These are phyloP conservation scores for Przewalskia tangutica DNA, from an alignment of 257 asterid species.

Conservation along the genomic window DNA sequence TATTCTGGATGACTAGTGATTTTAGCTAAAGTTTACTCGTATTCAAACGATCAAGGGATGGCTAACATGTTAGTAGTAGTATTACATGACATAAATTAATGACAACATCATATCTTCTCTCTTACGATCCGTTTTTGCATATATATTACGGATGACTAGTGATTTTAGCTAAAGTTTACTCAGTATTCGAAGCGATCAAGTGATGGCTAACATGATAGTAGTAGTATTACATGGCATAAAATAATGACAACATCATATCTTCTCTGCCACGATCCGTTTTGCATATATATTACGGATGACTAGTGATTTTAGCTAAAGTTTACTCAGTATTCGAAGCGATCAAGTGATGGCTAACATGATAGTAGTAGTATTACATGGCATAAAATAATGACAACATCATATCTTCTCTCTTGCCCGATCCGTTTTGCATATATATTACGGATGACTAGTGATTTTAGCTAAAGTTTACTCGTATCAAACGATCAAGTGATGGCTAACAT, in stretches of 20 bases:
- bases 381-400: background rate
- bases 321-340: slow-evolving; percentile 35
- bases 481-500: no score
- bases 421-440: background rate
- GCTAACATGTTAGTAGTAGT: background rate
- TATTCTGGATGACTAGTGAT: background rate
- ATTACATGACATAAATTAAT: background rate
- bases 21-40: slow-evolving; percentile 30
- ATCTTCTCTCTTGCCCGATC: background rate
- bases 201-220: no score
- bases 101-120: background rate
- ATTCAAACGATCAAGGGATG: no score
- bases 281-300: background rate
- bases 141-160: background rate
- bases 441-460: background rate
- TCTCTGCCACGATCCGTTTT: background rate
- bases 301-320: background rate
- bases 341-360: no score
- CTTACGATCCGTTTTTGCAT: background rate
- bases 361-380: background rate
- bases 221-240: background rate
- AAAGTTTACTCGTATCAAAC: slow-evolving; percentile 36
- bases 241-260: background rate
- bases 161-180: slow-evolving; percentile 27
- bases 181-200: slow-evolving; percentile 14